Evolutionary conservation across 768 basidiomycete species (phyloP), one percentile per base, ranked within the genome.

Genomic region (Candolleomyces eurysporus): DNA sequence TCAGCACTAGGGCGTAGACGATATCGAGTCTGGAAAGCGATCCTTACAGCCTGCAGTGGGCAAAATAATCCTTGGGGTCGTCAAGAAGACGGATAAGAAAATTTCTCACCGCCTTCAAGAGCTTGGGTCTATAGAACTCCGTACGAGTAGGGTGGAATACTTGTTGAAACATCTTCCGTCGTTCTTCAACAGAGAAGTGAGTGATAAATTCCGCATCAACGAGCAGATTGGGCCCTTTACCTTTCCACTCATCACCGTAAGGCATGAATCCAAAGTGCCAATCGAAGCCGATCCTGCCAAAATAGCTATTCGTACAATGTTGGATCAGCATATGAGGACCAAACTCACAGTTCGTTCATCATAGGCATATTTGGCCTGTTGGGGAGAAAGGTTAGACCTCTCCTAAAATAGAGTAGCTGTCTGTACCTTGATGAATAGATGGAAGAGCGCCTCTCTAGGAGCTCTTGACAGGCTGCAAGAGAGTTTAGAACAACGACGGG

Each of bases 351-450:
- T 19, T 61, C 54, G 45, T 48, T 57, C 53, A 55, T 30, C 52
- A 61, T 56, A 14, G 52, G 53, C 54, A 61, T 55, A 5, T 40
- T 22, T 5, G 53, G 52, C 21, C 59, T 54, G 31, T 48, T 14
- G 14, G 11, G 46, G n/a, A 17, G 16, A 13, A 45, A 80, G 14
- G 77, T 75, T 11, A 31, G 48, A 61, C 26, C 26, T 26, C 26
- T 26, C 26, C 26, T 26, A 26, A 36, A 36, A 5, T 11, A 7
- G 6, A 36, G 11, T 11, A 5, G 5, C 8, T 2, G 5, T 36
- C 11, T 5, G 5, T 22, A 63, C 64, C 65, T 40, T 4, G 58
- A 56, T 5, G 65, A 66, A 49, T 66, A 66, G 14, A 60, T 60
- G 8, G 48, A n/a, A 14, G 63, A 66, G 1, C 65, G 54, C 48